Percentiles rank a stretch among this genome's conserved stretches.
Evolutionary conservation across 768 basidiomycete genomes (phyloP).

Genomic region (Termitomyces heimii): DNA sequence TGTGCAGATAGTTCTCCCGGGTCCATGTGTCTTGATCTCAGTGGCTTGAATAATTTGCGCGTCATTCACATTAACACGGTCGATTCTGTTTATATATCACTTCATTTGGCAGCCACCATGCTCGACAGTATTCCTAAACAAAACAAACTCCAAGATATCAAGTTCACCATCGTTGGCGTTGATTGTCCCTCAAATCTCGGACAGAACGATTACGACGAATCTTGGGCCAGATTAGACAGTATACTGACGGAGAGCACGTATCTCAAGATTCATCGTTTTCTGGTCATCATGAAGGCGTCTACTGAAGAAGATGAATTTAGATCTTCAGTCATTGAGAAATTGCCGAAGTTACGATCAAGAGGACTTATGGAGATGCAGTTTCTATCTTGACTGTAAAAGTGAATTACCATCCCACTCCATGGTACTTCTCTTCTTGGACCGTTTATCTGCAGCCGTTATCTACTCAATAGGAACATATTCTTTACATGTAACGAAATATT

Average conservation of each 20-base stretch:
- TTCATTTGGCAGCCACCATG: neutral
- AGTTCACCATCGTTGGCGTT: neutral
- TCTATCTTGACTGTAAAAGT: neutral
- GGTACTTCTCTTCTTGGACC: no score
- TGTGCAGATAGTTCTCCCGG: neutral
- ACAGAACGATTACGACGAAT: neutral
- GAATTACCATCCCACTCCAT: no score
- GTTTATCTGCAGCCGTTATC: no score
- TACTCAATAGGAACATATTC: no score
- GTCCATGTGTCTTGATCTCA: neutral
- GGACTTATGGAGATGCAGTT: neutral
- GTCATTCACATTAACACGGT: neutral
- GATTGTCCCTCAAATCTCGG: neutral
- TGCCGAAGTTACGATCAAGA: neutral
- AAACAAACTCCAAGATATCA: neutral
- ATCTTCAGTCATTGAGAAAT: neutral
- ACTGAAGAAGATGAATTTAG: neutral
- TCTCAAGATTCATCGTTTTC: neutral
- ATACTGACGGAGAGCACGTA: neutral
- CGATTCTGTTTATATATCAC: neutral
- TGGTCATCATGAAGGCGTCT: neutral
- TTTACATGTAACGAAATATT: neutral
- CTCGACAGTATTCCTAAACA: slow-evolving; percentile 1
- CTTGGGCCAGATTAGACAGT: neutral
- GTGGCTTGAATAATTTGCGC: neutral